Base-by-base conservation (phyloP, 768 basidiomycete species). In the Phylloporus arenicola region DNA sequence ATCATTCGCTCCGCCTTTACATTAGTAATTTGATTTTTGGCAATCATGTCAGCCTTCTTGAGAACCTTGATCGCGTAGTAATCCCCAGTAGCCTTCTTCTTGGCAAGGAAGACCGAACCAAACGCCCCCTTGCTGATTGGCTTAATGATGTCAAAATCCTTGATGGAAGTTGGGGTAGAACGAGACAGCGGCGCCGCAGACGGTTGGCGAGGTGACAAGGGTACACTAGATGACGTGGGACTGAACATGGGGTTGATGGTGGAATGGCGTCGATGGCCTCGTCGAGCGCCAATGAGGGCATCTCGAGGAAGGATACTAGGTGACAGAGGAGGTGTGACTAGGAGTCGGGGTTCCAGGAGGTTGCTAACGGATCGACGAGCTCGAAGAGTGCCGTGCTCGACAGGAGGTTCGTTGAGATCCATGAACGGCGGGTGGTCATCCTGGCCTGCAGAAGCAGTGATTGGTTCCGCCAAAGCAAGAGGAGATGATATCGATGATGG, bases 1-100 rank as follows among this genome's bases (percentile, higher is more conserved):
- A 99, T 99, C 85, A 96, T 98, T 50, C 96, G 81, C 73, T 99
- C 96, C 2, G 96, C 96, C 72, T 98, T 98, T 68, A 99, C 96
- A 65, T 98, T 99, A 43, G 96, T 98, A 67, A 99, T 95, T 70
- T 99, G 96, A 74, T 99, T 99, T 80, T 99, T 99, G 35, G 96
- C 91, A 67, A 99, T 98, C 96, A 99, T 99, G 71, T 99, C 96
- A n/a, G 93, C 92, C 75, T 99, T 99, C 75, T 95, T 97, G 65
- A 99, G 72, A n/a, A 98, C 94, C 71, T 99, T 99, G 81, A 99
- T 95, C 24, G 96, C 96, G 71, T 87, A 99, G 70, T 97, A 98
- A 70, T 98, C 96, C 46, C 96, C 96, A 2, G 96, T 99, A 6
- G 80, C 88, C 61, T 92, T 94, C 80, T 99, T 99, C 76, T 95